These are phyloP conservation scores for Nicotiana knightiana DNA, from an alignment of 257 asterid genomes.

Conservation along the genomic window DNA sequence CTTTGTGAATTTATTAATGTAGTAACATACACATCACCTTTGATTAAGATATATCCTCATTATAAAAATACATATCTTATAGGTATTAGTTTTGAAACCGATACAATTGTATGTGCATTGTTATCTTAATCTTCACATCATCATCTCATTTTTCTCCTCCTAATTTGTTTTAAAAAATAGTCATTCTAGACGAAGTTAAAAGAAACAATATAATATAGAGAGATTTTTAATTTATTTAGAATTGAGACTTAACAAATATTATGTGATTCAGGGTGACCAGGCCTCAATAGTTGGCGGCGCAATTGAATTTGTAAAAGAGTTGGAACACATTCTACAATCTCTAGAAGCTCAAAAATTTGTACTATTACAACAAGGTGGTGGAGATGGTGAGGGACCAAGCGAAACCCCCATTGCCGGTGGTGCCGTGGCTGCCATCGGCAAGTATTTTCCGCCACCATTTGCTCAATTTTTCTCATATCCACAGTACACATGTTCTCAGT, in stretches of 20 bases:
- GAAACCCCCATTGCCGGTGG: not conserved
- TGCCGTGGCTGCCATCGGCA: not conserved
- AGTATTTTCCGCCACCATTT: constrained; percentile 35
- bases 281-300: constrained; percentile 98
- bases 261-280: constrained; percentile 68
- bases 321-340: constrained; percentile 82
- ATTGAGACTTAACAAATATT: not conserved
- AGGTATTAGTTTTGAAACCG: not conserved
- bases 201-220: too few relatives aligned
- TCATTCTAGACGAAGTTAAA: too few relatives aligned
- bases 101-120: not conserved
- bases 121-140: not conserved
- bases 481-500: constrained; percentile 53
- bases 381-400: not conserved
- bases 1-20: not conserved
- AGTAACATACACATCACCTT: not conserved
- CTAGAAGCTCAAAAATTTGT: constrained; percentile 66
- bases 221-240: not conserved
- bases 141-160: not conserved
- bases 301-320: constrained; percentile 85
- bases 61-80: not conserved
- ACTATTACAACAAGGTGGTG: constrained; percentile 23
- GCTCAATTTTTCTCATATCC: constrained; percentile 76
- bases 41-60: not conserved
- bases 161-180: too few relatives aligned